These are phyloP conservation scores for Plasmodium coatneyi DNA, from an alignment of 169 alveolate genomes.

Conservation along the genomic window DNA sequence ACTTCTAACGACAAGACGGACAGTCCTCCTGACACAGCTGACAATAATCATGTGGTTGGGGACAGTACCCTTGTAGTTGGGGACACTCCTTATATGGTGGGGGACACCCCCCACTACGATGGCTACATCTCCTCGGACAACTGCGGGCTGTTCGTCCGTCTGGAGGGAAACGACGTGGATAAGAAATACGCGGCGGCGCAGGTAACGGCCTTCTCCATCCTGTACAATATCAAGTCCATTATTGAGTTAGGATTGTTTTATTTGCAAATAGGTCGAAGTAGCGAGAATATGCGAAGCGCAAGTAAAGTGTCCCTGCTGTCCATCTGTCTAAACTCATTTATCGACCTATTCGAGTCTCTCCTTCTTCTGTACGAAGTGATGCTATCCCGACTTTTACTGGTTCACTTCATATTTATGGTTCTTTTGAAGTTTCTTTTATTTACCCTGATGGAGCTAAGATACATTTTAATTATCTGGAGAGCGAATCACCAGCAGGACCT, in stretches of 20 bases:
- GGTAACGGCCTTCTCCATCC: slow-evolving; percentile 42
- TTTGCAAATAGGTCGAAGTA: slow-evolving; percentile 57
- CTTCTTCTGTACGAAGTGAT: slow-evolving; percentile 78
- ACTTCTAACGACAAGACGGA: not conserved
- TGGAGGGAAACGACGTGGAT: slow-evolving; percentile 71
- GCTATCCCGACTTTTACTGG: slow-evolving; percentile 41
- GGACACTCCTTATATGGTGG: no score
- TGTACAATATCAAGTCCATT: slow-evolving; percentile 75
- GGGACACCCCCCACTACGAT: not conserved
- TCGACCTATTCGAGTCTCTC: slow-evolving; percentile 80
- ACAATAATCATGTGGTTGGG: no score
- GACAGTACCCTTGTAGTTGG: no score
- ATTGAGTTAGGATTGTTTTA: slow-evolving; percentile 75
- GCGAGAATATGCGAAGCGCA: slow-evolving; percentile 46
- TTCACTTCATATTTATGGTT: slow-evolving; percentile 60
- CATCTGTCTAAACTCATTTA: slow-evolving; percentile 76
- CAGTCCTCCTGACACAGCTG: not conserved
- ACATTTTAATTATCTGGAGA: slow-evolving; percentile 81
- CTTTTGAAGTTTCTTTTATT: slow-evolving; percentile 77
- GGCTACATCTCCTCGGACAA: slow-evolving; percentile 63
- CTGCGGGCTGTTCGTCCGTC: slow-evolving; percentile 43
- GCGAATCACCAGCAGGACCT: slow-evolving; percentile 80
- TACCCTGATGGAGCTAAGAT: slow-evolving; percentile 80
- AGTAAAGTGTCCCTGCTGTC: slow-evolving; percentile 75
- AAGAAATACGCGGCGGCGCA: slow-evolving; percentile 18